Evolutionary conservation across 1,139 yeast genomes (phyloP), one percentile per base, ranked within the genome.

Genomic region (Schizosaccharomyces versatilis): DNA sequence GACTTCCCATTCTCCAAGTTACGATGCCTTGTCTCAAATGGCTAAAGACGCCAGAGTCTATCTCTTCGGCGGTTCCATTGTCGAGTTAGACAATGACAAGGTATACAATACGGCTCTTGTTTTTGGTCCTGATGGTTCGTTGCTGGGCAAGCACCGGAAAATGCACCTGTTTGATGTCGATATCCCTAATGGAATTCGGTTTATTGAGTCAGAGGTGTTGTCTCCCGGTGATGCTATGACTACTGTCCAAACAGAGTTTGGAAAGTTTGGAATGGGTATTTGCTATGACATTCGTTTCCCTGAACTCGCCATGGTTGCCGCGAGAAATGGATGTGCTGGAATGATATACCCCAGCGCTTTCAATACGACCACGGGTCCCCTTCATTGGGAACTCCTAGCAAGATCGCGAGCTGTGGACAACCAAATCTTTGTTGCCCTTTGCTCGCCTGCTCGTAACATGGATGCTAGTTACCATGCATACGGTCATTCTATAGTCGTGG

Each of bases 321-420:
- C 94, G 3, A 75, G 96, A 60, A 67, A 71, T 32, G 78, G 78
- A 57, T 80, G 94, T 0, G 85, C 85, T 68, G 94, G 93, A 41
- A 81, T 86, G 90, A 73, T 85, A 55, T 86, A 85, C 61, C 97
- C 97, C 0, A 94, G 95, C 55, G 97, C 97, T 0, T 88, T 88
- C 71, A 88, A 88, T 71, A 84, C 94, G 24, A 84, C 90, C 38
- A 88, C 97, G 0, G 97, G 97, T 0, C 97, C 97, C 0, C 71
- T 84, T 64, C 96, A 85, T 66, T 88, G 97, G 97, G 82, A 81
- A 61, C 72, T 86, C 60, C 74, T 88, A 58, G 95, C 93, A 1
- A 73, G 88, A 58, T 75, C 94, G 1, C 73, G 97, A 59, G 94
- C 96, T 3, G 81, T 88, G 9, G 97, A 88, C 66, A 88, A 88